Base-by-base conservation (phyloP, 306 rosid species). In the Ormosia semicastrata region DNA sequence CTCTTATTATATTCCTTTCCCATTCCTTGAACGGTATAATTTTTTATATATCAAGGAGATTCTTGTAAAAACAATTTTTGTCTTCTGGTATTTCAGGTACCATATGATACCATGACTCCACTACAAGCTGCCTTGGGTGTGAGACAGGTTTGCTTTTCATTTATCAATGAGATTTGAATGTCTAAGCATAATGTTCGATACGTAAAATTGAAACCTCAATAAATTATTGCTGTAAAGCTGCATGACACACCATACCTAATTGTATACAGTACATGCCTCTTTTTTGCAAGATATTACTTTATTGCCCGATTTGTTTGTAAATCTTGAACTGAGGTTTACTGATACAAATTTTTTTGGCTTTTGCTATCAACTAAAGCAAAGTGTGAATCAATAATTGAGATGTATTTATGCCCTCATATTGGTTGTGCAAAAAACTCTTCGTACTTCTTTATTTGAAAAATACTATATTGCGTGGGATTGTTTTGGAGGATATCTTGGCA, bases 101-200 rank as follows among this genome's bases (percentile, higher is more conserved):
- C 99, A 11, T 96, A 96, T 80, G 99, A 96, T 86, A 83, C 92
- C 81, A 89, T 96, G 98, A 93, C 99, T 85, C 99, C 99, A n/a
- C 81, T 96, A 57, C 99, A 96, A 93, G 99, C 99, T 76, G 99
- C 99, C 59, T 88, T 96, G 86, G 98, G 99, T 81, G 99, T 96
- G 82, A 92, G 99, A 93, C 98, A 96, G 99, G 99, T 95, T 81
- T 86, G 92, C 46, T 47, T 24, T 24, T 24, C 63, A 75, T 68
- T 36, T 65, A 80, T 71, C 63, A 43, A 37, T 44, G 43, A 73
- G 62, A 53, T 43, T 62, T 15, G 78, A 47, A 30, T 79, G 36
- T 60, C 63, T 41, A 59, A 41, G 47, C 47, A 6, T 29, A 12
- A 15, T 39, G 66, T 71, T 80, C 37, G 46, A 66, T 30, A 5